Evolutionary conservation across 192 early-diverging fungal genomes (phyloP).

Genomic region (Entomortierella beljakovae): DNA sequence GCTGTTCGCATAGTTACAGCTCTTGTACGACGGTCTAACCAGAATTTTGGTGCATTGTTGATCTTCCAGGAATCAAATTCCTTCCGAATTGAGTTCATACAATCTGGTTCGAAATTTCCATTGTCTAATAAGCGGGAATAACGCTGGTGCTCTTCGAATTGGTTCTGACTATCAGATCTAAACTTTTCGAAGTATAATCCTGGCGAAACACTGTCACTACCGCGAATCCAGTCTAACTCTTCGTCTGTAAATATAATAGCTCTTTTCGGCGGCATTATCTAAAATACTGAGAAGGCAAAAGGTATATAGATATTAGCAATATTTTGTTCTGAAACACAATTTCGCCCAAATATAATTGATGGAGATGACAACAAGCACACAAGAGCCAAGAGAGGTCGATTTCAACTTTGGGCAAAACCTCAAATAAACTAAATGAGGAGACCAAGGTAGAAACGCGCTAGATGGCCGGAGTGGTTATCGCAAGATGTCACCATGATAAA

Average conservation of each 20-base stretch:
- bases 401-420: not conserved
- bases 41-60: too few relatives aligned
- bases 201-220: constrained; percentile 1
- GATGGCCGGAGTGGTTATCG: not conserved
- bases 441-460: not conserved
- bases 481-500: constrained; percentile 5
- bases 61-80: too few relatives aligned
- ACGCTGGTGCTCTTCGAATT: constrained; percentile 7
- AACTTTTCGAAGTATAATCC: constrained; percentile 6
- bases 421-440: not conserved
- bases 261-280: too few relatives aligned
- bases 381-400: not conserved
- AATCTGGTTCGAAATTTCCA: not conserved
- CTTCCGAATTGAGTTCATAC: not conserved
- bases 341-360: not conserved
- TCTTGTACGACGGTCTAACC: too few relatives aligned
- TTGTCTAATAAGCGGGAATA: constrained; percentile 7
- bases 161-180: constrained; percentile 3
- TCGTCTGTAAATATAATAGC: too few relatives aligned
- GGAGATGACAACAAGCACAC: not conserved
- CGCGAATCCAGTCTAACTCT: not conserved
- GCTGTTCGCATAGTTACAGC: too few relatives aligned
- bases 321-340: not conserved
- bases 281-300: too few relatives aligned
- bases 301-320: not conserved